Base-by-base conservation (phyloP, 208 protist genomes). In the Acanthamoeba quina region DNA sequence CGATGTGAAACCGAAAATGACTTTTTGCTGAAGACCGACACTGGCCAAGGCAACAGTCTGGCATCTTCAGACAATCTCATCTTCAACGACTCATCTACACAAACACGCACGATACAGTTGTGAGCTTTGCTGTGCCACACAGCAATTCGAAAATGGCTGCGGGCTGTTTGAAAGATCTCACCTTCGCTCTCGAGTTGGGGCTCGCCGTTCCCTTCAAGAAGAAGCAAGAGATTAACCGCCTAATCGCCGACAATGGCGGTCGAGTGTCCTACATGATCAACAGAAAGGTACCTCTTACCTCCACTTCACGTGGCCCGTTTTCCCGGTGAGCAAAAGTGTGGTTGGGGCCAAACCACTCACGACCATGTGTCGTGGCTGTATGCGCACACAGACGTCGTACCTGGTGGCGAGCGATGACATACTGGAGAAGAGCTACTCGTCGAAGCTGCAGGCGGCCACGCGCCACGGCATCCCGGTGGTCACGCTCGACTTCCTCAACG, bases 231-330 rank as follows among this genome's bases (percentile, higher is more conserved):
- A 89, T 89, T 66, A 89, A 89, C 80, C 80, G 56, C 29, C 31
- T 91, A 7, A 91, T 91, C 85, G 34, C 29, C 13, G 29, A 91
- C 34, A 68, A 91, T 74, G 85, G 85, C 54, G 85, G 85, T 15
- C 31, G 37, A 24, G 62, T 91, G 6, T 41, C 85, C 34, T 91
- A 91, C 85, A 91, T 91, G 85, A 91, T 91, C 37, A 89, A 89
- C 80, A 89, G 24, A 66, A 89, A 89, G 80, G 80, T 89, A 70
- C 64, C 64, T 34, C 78, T 86, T 49, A 47, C 58, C 31, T 21
- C 9, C 31, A 54, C 7, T 54, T 54, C 49, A 54, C 49, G 49
- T n/a, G n/a, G n/a, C n/a, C n/a, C n/a, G n/a, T n/a, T n/a, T n/a
- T n/a, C n/a, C n/a, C n/a, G n/a, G n/a, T n/a, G n/a, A n/a, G n/a